Evolutionary conservation across 140 eudicot genomes (phyloP).

Genomic region (Ambrosia hybrid): DNA sequence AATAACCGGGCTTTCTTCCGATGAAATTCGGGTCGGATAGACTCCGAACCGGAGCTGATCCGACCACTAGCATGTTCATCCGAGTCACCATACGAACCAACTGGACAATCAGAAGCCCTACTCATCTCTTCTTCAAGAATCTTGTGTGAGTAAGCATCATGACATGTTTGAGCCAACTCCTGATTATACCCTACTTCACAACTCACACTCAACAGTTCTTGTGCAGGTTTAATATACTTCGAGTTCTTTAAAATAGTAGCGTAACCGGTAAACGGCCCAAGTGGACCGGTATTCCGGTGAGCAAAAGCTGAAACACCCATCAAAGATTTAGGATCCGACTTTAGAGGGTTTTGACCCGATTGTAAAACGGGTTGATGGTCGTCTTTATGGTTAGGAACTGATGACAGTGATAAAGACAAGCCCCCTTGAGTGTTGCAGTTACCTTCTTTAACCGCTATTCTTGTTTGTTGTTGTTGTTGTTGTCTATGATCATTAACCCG

Average conservation of each 20-base stretch:
- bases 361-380: slow-evolving; percentile 23
- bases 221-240: slow-evolving; percentile 72
- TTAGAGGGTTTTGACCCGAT: slow-evolving; percentile 32
- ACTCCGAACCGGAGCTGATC: slow-evolving; percentile 41
- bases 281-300: slow-evolving; percentile 59
- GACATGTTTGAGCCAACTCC: slow-evolving; percentile 26
- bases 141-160: slow-evolving; percentile 40
- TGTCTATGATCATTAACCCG: slow-evolving; percentile 17
- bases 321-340: slow-evolving; percentile 40
- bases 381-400: slow-evolving; percentile 43
- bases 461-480: slow-evolving; percentile 1
- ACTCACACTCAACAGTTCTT: slow-evolving; percentile 52
- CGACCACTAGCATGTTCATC: slow-evolving; percentile 32
- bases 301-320: slow-evolving; percentile 32
- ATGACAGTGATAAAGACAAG: slow-evolving; percentile 63
- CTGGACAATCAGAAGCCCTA: slow-evolving; percentile 43
- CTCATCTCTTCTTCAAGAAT: slow-evolving; percentile 38
- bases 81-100: slow-evolving; percentile 39
- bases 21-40: slow-evolving; percentile 49
- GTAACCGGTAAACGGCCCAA: slow-evolving; percentile 91
- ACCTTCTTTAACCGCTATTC: slow-evolving; percentile 17
- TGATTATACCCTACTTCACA: slow-evolving; percentile 42
- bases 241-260: slow-evolving; percentile 65
- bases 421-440: slow-evolving; percentile 46
- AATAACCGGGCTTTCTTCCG: slow-evolving; percentile 66